phyloP scores from a whole-genome alignment of 106 monocot species.

The Agapanthus africanus region DNA sequence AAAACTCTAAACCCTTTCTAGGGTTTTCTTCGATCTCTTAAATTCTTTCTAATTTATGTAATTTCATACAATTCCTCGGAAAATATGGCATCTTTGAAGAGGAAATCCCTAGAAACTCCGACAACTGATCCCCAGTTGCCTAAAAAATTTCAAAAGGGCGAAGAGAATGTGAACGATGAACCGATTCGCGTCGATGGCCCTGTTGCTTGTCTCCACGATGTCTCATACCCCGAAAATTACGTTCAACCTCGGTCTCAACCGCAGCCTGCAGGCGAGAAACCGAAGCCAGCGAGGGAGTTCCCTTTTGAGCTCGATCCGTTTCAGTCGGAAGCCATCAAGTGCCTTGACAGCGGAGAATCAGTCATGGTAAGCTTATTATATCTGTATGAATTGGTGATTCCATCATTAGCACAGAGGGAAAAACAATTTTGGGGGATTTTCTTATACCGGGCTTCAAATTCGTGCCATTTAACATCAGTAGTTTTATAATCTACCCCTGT shows the following conservation, averaged over 20 bases:
- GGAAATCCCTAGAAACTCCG: slow-evolving; percentile 32
- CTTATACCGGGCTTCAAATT: too few species aligned
- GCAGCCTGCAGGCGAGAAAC: slow-evolving; percentile 2
- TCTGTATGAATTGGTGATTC: neutral
- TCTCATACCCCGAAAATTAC: slow-evolving; percentile 81
- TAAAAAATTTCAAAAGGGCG: slow-evolving; percentile 22
- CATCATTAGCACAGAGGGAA: neutral
- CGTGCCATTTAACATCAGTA: too few species aligned
- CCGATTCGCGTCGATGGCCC: slow-evolving; percentile 26
- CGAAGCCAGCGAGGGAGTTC: slow-evolving; percentile 69
- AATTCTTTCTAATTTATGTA: too few species aligned
- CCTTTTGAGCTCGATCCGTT: slow-evolving; percentile 82
- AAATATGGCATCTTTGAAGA: slow-evolving; percentile 35
- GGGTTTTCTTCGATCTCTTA: too few species aligned
- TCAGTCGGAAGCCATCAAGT: slow-evolving; percentile 78
- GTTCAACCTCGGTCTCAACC: slow-evolving; percentile 12
- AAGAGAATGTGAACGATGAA: neutral
- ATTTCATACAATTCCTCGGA: too few species aligned
- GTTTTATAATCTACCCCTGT: too few species aligned
- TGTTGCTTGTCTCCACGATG: slow-evolving; percentile 73
- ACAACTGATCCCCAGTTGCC: neutral
- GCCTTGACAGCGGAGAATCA: slow-evolving; percentile 85
- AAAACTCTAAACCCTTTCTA: too few species aligned
- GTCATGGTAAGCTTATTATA: slow-evolving; percentile 56
- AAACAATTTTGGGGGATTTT: too few species aligned